Conservation (phyloP, 176 grass and related monocot species). For the Rhipidocladum racemiflorum region DNA sequence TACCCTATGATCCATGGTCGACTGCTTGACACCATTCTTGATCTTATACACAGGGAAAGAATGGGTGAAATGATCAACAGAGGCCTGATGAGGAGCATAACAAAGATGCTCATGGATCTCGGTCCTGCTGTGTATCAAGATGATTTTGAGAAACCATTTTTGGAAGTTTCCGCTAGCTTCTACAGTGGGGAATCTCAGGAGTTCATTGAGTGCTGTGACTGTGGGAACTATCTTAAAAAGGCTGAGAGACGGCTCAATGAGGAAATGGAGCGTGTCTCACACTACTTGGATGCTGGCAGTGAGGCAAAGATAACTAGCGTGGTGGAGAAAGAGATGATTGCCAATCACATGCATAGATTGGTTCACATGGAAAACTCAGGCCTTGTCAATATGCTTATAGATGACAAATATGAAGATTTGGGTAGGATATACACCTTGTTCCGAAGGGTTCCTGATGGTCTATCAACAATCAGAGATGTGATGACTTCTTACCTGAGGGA, state of each 20-base stretch:
- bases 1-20: conserved; percentile 62
- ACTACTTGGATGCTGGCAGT: conserved; percentile 79
- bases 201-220: conserved; percentile 86
- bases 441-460: conserved; percentile 77
- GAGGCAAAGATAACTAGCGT: conserved; percentile 90
- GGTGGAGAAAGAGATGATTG: conserved; percentile 95
- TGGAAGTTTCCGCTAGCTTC: conserved; percentile 78
- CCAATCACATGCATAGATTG: conserved; percentile 93
- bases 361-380: conserved; percentile 92
- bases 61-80: conserved; percentile 86
- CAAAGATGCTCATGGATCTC: conserved; percentile 98
- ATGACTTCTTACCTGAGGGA: conserved; percentile 87
- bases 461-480: conserved; percentile 71
- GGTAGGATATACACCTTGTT: conserved; percentile 86
- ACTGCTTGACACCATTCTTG: conserved; percentile 71
- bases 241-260: conserved; percentile 87
- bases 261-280: conserved; percentile 94
- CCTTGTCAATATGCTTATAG: conserved; percentile 87
- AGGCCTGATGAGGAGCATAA: conserved; percentile 80
- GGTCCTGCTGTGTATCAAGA: conserved; percentile 84
- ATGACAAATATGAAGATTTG: conserved; percentile 83
- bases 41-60: conserved; percentile 78
- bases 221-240: conserved; percentile 87
- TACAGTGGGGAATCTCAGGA: conserved; percentile 79
- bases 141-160: conserved; percentile 90